Conservation (phyloP, 106 monocot species). For the Phalaenopsis equestris region DNA sequence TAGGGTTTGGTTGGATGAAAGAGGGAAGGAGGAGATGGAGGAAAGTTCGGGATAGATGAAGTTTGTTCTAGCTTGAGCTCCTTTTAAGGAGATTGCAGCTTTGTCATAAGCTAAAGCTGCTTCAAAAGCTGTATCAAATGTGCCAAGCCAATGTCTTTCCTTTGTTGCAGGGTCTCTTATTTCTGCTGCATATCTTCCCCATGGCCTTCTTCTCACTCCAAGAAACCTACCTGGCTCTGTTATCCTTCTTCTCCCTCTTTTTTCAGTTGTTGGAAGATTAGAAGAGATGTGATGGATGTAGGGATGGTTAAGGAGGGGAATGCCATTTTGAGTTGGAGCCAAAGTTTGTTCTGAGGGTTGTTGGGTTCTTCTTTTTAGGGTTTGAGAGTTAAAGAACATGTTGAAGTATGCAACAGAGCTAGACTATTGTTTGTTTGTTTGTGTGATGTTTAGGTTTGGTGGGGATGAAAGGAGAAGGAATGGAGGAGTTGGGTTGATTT, state of each 20-base stretch:
- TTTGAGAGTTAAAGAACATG: slow-evolving; percentile 5
- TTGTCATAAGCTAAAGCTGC: slow-evolving; percentile 60
- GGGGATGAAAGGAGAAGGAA: not conserved
- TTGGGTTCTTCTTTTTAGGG: not conserved
- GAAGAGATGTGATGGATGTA: not conserved
- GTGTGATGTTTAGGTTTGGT: not conserved
- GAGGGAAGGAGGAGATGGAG: not conserved
- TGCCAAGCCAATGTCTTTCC: slow-evolving; percentile 61
- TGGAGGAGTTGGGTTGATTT: not conserved
- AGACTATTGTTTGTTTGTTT: not conserved
- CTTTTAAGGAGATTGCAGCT: slow-evolving; percentile 59
- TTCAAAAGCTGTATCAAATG: slow-evolving; percentile 60
- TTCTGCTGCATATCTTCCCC: slow-evolving; percentile 66
- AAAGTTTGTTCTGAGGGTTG: not conserved
- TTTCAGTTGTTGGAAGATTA: slow-evolving; percentile 13
- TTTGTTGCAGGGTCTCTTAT: slow-evolving; percentile 62
- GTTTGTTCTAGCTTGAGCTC: slow-evolving; percentile 58
- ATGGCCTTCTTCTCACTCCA: slow-evolving; percentile 51
- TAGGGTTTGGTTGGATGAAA: slow-evolving; percentile 8
- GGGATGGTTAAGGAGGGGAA: not conserved
- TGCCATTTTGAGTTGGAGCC: not conserved
- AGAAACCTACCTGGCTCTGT: slow-evolving; percentile 61
- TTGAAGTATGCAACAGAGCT: not conserved
- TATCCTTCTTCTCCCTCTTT: slow-evolving; percentile 32
- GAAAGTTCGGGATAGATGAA: slow-evolving; percentile 36